Conservation (phyloP, 495 filamentous ascomycete species). For the Achaetomiella virescens region DNA sequence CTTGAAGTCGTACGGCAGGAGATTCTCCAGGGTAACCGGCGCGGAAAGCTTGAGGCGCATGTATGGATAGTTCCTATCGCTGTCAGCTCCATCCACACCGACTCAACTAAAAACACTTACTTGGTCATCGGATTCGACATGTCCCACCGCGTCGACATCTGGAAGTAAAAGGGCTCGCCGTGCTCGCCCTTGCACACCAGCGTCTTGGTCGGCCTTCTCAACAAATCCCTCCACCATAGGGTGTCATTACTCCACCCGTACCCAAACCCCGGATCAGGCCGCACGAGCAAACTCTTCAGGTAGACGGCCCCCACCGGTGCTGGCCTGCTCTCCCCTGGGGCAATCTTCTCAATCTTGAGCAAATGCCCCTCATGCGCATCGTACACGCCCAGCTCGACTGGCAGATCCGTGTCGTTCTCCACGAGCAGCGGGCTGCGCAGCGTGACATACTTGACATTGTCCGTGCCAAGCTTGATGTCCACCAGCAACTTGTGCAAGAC, state of each 20-base stretch:
- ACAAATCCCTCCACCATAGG: slow-evolving; percentile 85
- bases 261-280: slow-evolving; percentile 94
- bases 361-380: slow-evolving; percentile 83
- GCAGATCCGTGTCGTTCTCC: slow-evolving; percentile 97
- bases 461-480: slow-evolving; percentile 79
- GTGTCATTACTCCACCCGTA: slow-evolving; percentile 89
- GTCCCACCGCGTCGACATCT: slow-evolving; percentile 79
- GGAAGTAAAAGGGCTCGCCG: slow-evolving; percentile 90
- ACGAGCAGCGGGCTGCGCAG: slow-evolving; percentile 91
- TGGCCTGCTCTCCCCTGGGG: slow-evolving; percentile 84
- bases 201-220: slow-evolving; percentile 74
- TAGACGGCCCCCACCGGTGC: slow-evolving; percentile 90
- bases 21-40: slow-evolving; percentile 88
- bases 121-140: slow-evolving; percentile 71
- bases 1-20: slow-evolving; percentile 96
- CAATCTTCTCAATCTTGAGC: slow-evolving; percentile 95
- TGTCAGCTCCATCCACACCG: slow-evolving; percentile 23
- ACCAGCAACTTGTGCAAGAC: slow-evolving; percentile 85
- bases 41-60: slow-evolving; percentile 89
- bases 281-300: slow-evolving; percentile 80
- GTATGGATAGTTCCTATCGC: slow-evolving; percentile 70
- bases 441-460: slow-evolving; percentile 97
- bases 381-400: slow-evolving; percentile 89
- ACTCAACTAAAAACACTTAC: slow-evolving; percentile 27
- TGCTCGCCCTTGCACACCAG: slow-evolving; percentile 81